Evolutionary conservation across 495 filamentous ascomycete species (phyloP), one percentile per base, ranked within the genome.

Genomic region (Penicillium psychrofluorescens): DNA sequence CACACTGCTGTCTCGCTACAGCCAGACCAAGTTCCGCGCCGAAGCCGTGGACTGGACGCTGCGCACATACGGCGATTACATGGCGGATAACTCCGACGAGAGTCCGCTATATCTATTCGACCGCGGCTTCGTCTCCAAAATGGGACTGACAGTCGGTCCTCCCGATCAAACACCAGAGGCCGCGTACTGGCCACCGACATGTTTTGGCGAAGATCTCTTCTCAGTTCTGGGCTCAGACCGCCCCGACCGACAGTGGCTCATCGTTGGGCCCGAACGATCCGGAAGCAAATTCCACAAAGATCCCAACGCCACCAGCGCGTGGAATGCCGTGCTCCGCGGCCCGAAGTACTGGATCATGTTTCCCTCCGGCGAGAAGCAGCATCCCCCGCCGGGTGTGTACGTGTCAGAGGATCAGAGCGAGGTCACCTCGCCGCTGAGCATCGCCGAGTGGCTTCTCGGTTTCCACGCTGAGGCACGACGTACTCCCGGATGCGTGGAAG

Each of bases 281-380:
- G 92, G 92, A 12, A 95, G 89, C 54, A 95, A 90, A 7, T 96
- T 95, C 54, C 92, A 98, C 71, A 96, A 96, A 58, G 84, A 85
- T 49, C 81, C 81, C 0, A 86, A 85, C 56, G 80, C 74, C 12
- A 83, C 76, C 12, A 90, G 85, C 50, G 92, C 92, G 2, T 98
- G 92, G 92, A 98, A 98, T 59, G 91, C 92, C 0, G 90, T 97
- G 11, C 62, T 98, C 29, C 76, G 83, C 42, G 92, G 92, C 11
- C 81, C 85, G 13, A 98, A 98, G 62, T 98, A 97, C 70, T 98
- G 92, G 92, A 94, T 98, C 49, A 95, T 89, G 84, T 91, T 96
- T 72, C 80, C 92, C 37, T 68, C 83, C 0, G 72, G 74, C 11
- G 63, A 76, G 28, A 77, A 74, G 16, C 68, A 75, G 35, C 64